A percentile compares a stretch with the other conserved stretches of the same genome.
phyloP scores from a whole-genome alignment of 2,329 filamentous ascomycete species.

The Diaporthe humulicola region DNA sequence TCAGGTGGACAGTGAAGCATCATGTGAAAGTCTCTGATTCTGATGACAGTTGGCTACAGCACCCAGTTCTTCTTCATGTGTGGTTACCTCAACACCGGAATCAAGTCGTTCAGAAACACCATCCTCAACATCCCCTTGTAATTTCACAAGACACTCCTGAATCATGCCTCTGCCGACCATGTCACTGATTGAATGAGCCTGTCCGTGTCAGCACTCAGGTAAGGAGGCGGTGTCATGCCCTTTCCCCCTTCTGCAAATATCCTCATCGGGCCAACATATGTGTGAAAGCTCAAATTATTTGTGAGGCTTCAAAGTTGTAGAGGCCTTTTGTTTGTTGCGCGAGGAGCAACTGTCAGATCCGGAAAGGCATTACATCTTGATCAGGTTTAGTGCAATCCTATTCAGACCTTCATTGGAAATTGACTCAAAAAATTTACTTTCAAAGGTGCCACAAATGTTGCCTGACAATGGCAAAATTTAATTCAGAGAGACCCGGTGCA shows the following conservation, averaged over 20 bases:
- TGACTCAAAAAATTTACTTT: not conserved
- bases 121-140: not conserved
- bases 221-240: not conserved
- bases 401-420: not conserved
- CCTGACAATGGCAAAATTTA: not conserved
- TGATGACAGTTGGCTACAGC: not conserved
- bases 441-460: not conserved
- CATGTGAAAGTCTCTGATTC: not conserved
- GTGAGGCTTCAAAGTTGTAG: not conserved
- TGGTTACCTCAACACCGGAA: not conserved
- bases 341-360: not conserved
- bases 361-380: not conserved
- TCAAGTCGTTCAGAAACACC: not conserved
- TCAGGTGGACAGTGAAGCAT: not conserved
- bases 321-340: not conserved
- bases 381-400: not conserved
- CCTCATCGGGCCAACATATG: not conserved
- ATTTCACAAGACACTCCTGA: not conserved
- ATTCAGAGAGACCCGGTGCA: not conserved
- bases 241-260: not conserved
- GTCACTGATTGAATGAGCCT: not conserved
- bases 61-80: not conserved
- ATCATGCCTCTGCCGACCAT: not conserved
- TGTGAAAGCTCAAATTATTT: not conserved
- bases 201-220: not conserved